A percentile compares a stretch with the other conserved stretches of the same genome.
phyloP scores from a whole-genome alignment of 257 asterid genomes.

The Phtheirospermum japonicum region DNA sequence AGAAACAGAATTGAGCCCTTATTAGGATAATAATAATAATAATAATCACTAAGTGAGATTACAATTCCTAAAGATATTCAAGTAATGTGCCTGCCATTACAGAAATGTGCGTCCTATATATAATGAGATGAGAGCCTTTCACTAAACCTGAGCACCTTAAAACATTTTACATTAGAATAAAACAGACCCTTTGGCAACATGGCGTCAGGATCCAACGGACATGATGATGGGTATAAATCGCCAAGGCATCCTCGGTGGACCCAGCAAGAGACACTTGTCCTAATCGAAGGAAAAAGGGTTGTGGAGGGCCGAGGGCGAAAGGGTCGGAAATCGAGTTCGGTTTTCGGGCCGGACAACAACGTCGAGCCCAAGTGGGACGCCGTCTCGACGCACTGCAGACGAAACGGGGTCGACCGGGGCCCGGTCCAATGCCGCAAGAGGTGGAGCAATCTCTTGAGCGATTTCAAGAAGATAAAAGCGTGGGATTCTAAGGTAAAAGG shows the following conservation, averaged over 20 bases:
- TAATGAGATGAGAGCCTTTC: neutral
- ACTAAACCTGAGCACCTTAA: slow-evolving; percentile 1
- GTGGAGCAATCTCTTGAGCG: slow-evolving; percentile 81
- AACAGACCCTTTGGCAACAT: slow-evolving; percentile 13
- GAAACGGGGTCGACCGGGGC: slow-evolving; percentile 55
- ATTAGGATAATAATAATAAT: no score
- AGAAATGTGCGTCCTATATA: neutral
- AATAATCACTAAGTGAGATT: slow-evolving; percentile 22
- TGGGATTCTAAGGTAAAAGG: slow-evolving; percentile 43
- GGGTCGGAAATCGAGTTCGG: slow-evolving; percentile 40
- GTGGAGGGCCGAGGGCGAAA: slow-evolving; percentile 54
- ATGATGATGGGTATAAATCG: slow-evolving; percentile 38
- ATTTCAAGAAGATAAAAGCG: slow-evolving; percentile 67
- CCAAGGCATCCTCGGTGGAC: slow-evolving; percentile 83
- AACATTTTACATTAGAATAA: slow-evolving; percentile 3
- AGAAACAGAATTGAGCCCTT: neutral
- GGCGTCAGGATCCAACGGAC: slow-evolving; percentile 34
- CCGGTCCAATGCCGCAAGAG: slow-evolving; percentile 77
- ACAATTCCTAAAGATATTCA: neutral
- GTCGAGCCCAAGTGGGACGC: slow-evolving; percentile 67
- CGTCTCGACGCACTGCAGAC: slow-evolving; percentile 63
- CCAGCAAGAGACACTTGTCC: slow-evolving; percentile 58
- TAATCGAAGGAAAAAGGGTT: slow-evolving; percentile 59
- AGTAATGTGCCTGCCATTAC: slow-evolving; percentile 24
- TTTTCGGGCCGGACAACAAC: slow-evolving; percentile 39